Evolutionary conservation across 169 alveolate species (phyloP).

Genomic region (Plasmodium sp.): DNA sequence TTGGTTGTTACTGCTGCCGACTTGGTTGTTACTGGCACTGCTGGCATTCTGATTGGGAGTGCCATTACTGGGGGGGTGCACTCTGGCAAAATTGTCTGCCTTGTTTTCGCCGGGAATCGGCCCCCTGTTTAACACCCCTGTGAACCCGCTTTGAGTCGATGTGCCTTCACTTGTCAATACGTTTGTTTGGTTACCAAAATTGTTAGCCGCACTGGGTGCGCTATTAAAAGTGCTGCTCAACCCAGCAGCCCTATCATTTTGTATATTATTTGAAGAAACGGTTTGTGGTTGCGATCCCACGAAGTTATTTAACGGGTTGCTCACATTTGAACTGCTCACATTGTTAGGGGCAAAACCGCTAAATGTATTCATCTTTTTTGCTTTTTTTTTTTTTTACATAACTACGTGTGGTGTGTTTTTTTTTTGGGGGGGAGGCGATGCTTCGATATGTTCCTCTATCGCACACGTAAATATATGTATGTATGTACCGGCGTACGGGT

Average conservation of each 20-base stretch:
- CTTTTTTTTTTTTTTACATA: conserved; percentile 4
- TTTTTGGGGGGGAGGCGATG: background rate
- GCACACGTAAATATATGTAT: background rate
- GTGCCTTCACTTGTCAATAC: background rate
- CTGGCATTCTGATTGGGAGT: background rate
- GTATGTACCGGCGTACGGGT: background rate
- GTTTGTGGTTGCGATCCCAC: background rate
- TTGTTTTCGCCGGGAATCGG: background rate
- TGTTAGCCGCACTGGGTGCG: background rate
- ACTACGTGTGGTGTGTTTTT: background rate
- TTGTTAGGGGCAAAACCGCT: background rate
- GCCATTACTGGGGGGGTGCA: background rate
- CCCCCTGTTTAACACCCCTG: background rate
- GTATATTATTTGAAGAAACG: conserved; percentile 7
- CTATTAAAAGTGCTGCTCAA: conserved; percentile 5
- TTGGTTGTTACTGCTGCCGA: no score
- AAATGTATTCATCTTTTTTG: conserved; percentile 12
- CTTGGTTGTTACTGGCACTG: background rate
- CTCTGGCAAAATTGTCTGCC: background rate
- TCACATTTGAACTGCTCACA: conserved; percentile 3
- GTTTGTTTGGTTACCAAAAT: conserved; percentile 1
- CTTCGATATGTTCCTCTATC: background rate
- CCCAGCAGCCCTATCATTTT: conserved; percentile 1
- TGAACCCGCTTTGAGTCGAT: background rate
- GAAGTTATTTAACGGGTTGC: background rate